Conservation (phyloP, 2,329 filamentous ascomycete genomes). For the Xylaria polymorpha region DNA sequence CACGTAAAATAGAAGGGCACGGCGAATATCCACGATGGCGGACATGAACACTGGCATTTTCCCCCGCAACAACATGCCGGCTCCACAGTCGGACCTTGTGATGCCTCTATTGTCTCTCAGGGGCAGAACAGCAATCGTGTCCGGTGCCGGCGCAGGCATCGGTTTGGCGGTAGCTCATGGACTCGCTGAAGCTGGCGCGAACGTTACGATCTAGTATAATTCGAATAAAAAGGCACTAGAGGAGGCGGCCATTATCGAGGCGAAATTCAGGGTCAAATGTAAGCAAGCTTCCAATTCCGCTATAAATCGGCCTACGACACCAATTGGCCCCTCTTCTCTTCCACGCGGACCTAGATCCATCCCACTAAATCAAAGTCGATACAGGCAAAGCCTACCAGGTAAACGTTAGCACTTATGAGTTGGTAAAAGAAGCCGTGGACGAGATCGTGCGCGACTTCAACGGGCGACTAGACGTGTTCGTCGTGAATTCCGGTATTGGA, state of each 20-base stretch:
- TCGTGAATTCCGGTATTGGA: slow-evolving; percentile 81
- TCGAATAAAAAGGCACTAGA: slow-evolving; percentile 72
- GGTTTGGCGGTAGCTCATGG: slow-evolving; percentile 73
- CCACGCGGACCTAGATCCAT: not conserved
- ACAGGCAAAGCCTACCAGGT: slow-evolving; percentile 71
- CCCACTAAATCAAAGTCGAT: slow-evolving; percentile 1
- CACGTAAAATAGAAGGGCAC: not conserved
- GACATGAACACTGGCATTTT: slow-evolving; percentile 63
- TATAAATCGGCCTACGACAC: not conserved
- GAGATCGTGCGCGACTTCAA: slow-evolving; percentile 73
- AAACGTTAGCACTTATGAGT: slow-evolving; percentile 66
- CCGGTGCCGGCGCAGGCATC: slow-evolving; percentile 68
- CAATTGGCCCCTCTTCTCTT: not conserved
- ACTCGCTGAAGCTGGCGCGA: slow-evolving; percentile 76
- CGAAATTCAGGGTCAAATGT: slow-evolving; percentile 76
- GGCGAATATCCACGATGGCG: slow-evolving; percentile 50
- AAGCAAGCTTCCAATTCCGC: slow-evolving; percentile 46
- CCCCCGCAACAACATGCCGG: slow-evolving; percentile 65
- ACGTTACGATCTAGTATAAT: slow-evolving; percentile 79
- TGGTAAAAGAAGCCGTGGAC: slow-evolving; percentile 63
- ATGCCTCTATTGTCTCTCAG: slow-evolving; percentile 76
- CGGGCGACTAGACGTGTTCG: slow-evolving; percentile 79
- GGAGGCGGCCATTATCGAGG: slow-evolving; percentile 71
- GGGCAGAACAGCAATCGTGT: slow-evolving; percentile 76
- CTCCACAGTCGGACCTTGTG: slow-evolving; percentile 62